A percentile compares a stretch with the other conserved stretches of the same genome.
Evolutionary conservation across 2,329 filamentous ascomycete genomes (phyloP).

Genomic region (Grosmannia huntii): DNA sequence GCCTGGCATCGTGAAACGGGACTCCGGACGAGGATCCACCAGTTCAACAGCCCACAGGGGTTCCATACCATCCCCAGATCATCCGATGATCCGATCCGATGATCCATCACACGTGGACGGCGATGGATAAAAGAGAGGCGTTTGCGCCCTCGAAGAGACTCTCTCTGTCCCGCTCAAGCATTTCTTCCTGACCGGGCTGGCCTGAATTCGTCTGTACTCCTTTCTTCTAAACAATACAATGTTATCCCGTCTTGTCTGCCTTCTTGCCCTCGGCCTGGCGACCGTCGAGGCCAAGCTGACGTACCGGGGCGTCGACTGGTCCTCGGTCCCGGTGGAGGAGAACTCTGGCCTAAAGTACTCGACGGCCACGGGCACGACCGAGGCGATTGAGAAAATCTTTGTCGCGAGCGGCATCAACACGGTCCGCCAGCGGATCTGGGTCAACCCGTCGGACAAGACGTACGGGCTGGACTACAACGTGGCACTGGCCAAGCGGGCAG

Average conservation of each 20-base stretch:
- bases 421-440: conserved; percentile 60
- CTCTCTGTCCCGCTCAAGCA: neutral
- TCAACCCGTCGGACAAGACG: conserved; percentile 39
- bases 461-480: conserved; percentile 63
- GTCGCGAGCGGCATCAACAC: conserved; percentile 52
- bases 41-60: neutral
- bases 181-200: no score
- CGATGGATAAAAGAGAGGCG: neutral
- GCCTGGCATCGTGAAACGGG: neutral
- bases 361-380: conserved; percentile 35
- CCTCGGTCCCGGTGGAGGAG: conserved; percentile 52
- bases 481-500: conserved; percentile 50
- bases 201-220: neutral
- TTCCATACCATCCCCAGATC: no score
- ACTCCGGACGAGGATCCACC: neutral
- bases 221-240: neutral
- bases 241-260: neutral
- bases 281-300: conserved; percentile 28
- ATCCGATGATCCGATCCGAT: neutral
- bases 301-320: conserved; percentile 59
- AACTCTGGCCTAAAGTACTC: conserved; percentile 48
- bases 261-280: neutral
- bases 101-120: neutral
- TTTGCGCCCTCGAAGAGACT: neutral
- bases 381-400: conserved; percentile 49